Conservation (phyloP, 352 stramenopile species). For the Phytophthora colocasiae region DNA sequence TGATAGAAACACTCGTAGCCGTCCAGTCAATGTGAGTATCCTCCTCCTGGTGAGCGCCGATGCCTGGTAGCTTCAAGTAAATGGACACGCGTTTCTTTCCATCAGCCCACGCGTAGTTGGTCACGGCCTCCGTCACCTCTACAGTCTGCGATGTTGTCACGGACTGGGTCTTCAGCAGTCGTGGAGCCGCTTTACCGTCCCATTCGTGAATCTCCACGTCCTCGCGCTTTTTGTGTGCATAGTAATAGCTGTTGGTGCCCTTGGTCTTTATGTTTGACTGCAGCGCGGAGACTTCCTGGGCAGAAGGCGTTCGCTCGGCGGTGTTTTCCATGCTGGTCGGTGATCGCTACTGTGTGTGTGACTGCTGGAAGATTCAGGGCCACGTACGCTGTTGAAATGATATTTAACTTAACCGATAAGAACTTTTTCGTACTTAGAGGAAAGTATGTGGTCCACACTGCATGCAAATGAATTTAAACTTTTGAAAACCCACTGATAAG, state of each 20-base stretch:
- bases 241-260: slow-evolving; percentile 90
- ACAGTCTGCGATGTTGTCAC: slow-evolving; percentile 35
- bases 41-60: slow-evolving; percentile 69
- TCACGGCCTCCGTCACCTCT: slow-evolving; percentile 63
- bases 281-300: slow-evolving; percentile 57
- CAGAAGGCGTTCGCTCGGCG: neutral
- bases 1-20: slow-evolving; percentile 57
- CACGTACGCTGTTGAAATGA: neutral
- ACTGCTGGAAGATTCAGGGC: neutral
- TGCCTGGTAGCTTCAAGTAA: slow-evolving; percentile 75
- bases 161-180: slow-evolving; percentile 68
- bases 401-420: neutral
- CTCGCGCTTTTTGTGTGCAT: slow-evolving; percentile 86
- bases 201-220: slow-evolving; percentile 84
- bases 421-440: neutral
- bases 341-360: neutral
- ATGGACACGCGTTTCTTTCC: slow-evolving; percentile 82
- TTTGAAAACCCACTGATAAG: slow-evolving; percentile 20
- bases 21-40: slow-evolving; percentile 77
- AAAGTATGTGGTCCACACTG: neutral
- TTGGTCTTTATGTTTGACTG: slow-evolving; percentile 87
- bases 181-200: slow-evolving; percentile 79
- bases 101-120: slow-evolving; percentile 84
- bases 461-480: slow-evolving; percentile 26
- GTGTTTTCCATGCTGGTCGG: slow-evolving; percentile 32